Conservation (phyloP, 2,329 filamentous ascomycete genomes). For the Coleophoma cylindrospora region DNA sequence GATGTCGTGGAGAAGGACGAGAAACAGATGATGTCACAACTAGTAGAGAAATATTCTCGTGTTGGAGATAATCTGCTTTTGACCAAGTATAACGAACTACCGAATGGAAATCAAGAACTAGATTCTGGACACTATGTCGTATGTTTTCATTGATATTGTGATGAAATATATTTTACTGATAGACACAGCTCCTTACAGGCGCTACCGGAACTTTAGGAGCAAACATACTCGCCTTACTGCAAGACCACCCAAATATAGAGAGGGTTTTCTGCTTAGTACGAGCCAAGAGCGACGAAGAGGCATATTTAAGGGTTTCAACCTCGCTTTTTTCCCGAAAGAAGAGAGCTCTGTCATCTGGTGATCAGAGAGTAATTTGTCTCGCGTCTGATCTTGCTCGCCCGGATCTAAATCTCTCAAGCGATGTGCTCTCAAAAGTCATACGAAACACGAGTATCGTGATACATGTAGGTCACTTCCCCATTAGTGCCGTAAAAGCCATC, state of each 20-base stretch:
- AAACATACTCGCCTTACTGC: slow-evolving; percentile 42
- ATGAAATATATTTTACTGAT: slow-evolving; percentile 1
- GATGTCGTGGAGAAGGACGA: slow-evolving; percentile 19
- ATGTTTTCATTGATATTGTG: not conserved
- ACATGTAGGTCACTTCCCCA: slow-evolving; percentile 34
- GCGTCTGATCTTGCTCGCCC: slow-evolving; percentile 40
- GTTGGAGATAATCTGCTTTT: slow-evolving; percentile 14
- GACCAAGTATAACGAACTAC: too few relatives aligned
- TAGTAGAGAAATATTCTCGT: slow-evolving; percentile 39
- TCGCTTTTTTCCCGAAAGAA: slow-evolving; percentile 32
- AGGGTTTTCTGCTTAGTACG: slow-evolving; percentile 54
- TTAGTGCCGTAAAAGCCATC: not conserved
- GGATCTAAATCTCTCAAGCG: slow-evolving; percentile 40
- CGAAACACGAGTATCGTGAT: slow-evolving; percentile 45
- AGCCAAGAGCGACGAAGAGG: slow-evolving; percentile 34
- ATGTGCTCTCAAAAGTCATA: slow-evolving; percentile 35
- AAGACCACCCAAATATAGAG: slow-evolving; percentile 28
- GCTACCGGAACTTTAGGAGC: slow-evolving; percentile 46
- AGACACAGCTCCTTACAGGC: slow-evolving; percentile 36
- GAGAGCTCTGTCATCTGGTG: slow-evolving; percentile 19
- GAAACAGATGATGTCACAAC: slow-evolving; percentile 32
- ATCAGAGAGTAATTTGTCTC: slow-evolving; percentile 39
- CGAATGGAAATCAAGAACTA: too few relatives aligned
- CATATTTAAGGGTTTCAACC: slow-evolving; percentile 36
- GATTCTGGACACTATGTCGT: not conserved